Conservation (phyloP, 805 yeast species). For the Grigorovia yakushimaensis region DNA sequence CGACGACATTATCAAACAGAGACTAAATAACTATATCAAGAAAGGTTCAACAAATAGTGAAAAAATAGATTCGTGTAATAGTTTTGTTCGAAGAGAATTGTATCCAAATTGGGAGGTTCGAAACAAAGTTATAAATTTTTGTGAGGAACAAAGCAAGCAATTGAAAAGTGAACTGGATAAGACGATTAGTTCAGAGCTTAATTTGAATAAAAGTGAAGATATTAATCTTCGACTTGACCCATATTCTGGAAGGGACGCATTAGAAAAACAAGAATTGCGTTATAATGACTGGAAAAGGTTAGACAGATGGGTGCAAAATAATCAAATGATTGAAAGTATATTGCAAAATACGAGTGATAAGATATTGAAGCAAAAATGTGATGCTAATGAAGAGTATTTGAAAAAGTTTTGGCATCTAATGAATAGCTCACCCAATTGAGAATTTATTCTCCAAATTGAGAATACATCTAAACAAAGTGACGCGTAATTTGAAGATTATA, state of each 20-base stretch:
- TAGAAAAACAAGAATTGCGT: constrained; percentile 24
- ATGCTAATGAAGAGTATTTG: constrained; percentile 21
- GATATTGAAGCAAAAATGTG: constrained; percentile 31
- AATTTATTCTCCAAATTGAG: too few species aligned
- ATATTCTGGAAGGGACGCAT: constrained; percentile 36
- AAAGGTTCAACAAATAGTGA: constrained; percentile 4
- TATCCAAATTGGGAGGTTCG: constrained; percentile 41
- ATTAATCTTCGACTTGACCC: constrained; percentile 38
- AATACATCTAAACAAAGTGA: too few species aligned
- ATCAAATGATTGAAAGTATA: constrained; percentile 33
- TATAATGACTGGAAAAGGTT: constrained; percentile 25
- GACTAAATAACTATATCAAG: constrained; percentile 32
- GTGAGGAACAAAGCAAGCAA: constrained; percentile 27
- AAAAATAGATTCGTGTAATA: constrained; percentile 26
- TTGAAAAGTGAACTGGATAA: constrained; percentile 27
- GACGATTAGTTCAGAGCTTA: constrained; percentile 3
- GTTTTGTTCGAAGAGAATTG: constrained; percentile 30
- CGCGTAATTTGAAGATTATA: too few species aligned
- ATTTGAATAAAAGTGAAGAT: constrained; percentile 12
- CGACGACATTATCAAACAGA: constrained; percentile 39
- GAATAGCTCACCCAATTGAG: neutral
- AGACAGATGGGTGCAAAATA: constrained; percentile 32
- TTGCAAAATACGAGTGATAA: constrained; percentile 30
- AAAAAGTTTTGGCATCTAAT: constrained; percentile 12
- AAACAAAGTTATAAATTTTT: constrained; percentile 32